Base-by-base conservation (phyloP, 768 basidiomycete species). In the Hirschioporus abietinus region DNA sequence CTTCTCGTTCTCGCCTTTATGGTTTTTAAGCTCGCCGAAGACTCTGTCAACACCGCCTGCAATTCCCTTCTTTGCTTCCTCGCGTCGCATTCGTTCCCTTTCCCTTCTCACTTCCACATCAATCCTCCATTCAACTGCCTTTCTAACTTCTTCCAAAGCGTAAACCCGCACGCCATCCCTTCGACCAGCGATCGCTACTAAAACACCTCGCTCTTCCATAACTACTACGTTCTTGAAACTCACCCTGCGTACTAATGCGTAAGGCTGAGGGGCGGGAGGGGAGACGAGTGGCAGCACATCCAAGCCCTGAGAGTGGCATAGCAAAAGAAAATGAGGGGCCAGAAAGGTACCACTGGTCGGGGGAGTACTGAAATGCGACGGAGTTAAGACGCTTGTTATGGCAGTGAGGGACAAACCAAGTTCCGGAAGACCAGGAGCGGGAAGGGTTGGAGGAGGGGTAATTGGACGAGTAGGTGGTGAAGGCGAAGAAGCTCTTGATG, bases 121-220 rank as follows among this genome's bases (percentile, higher is more conserved):
- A 68, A 94, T 86, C 20, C 93, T 84, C 92, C 92, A 94, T 75
- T 95, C 93, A 7, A 95, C 88, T 1, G 88, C 90, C 73, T 88
- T 91, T 75, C 88, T 91, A 15, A 95, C 85, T 72, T 95, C 93
- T 67, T 94, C 92, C 18, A 95, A 80, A 20, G 93, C 93, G 75
- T 95, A 95, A 20, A 95, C 93, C 36, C 93, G 84, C 59, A 95
- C 92, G 2, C 93, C 92, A 69, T 94, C 92, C 70, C 93, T 80
- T 68, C 93, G 81, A 9, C 93, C 93, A 18, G 93, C 93, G 68
- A 95, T 93, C 15, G 93, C 92, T 9, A 95, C 93, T n/a, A 95
- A 78, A 0, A 95, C 92, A 7, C 92, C 93, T 34, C 93, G 89
- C 72, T 94, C 91, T 71, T 95, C 93, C 93, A 95, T 95, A 17